Conservation (phyloP, 306 rosid genomes). For the Castanospermum australe region DNA sequence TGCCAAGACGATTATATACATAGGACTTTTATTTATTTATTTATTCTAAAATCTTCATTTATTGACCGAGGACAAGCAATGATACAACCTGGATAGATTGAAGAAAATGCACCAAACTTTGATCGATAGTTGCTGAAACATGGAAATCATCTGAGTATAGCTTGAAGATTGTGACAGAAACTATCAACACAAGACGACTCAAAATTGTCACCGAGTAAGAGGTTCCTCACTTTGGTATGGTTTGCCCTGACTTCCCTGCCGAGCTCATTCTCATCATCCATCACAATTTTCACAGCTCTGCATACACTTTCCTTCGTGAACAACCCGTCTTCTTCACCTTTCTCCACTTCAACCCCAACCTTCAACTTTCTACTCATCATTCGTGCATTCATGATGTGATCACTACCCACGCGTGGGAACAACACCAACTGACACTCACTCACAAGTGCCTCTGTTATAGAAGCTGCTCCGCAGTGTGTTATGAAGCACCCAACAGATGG, state of each 20-base stretch:
- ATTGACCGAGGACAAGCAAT: too few species aligned
- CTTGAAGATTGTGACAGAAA: slow-evolving; percentile 23
- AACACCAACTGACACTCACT: slow-evolving; percentile 44
- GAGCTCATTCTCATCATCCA: slow-evolving; percentile 43
- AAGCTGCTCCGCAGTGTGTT: slow-evolving; percentile 61
- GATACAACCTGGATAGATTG: too few species aligned
- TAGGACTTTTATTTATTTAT: too few species aligned
- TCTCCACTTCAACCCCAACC: slow-evolving; percentile 55
- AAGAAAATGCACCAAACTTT: too few species aligned
- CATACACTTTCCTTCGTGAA: slow-evolving; percentile 45
- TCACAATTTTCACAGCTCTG: slow-evolving; percentile 41
- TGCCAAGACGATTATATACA: too few species aligned
- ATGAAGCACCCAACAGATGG: slow-evolving; percentile 59
- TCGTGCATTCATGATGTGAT: slow-evolving; percentile 43
- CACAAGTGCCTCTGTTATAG: slow-evolving; percentile 44
- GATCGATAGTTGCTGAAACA: not conserved
- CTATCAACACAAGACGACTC: slow-evolving; percentile 3
- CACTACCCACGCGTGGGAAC: slow-evolving; percentile 37
- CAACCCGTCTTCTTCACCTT: slow-evolving; percentile 49
- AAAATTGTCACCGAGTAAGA: not conserved
- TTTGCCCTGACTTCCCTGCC: slow-evolving; percentile 40
- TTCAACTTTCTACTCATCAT: slow-evolving; percentile 30
- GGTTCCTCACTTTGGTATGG: slow-evolving; percentile 34
- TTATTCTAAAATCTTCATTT: too few species aligned
- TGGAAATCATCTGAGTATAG: not conserved